phyloP scores from a whole-genome alignment of 2,329 filamentous ascomycete species.

The Neonectria hederae region DNA sequence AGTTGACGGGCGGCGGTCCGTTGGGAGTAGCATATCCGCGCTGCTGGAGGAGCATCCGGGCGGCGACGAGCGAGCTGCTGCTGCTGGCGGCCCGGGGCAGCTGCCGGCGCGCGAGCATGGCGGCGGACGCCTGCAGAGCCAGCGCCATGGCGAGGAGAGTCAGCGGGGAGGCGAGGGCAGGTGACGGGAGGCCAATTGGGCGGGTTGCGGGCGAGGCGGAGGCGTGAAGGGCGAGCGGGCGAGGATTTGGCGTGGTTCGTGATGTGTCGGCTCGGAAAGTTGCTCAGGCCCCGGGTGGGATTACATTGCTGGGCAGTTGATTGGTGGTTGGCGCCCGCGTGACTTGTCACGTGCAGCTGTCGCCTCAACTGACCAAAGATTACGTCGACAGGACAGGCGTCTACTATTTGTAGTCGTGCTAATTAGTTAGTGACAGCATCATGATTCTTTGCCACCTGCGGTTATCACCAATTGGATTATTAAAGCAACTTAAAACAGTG shows the following conservation, averaged over 20 bases:
- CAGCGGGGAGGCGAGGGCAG: constrained; percentile 33
- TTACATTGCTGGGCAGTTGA: constrained; percentile 53
- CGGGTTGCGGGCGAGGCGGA: constrained; percentile 27
- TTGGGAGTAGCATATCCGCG: constrained; percentile 72
- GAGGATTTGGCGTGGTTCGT: constrained; percentile 40
- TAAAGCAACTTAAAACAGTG: neutral
- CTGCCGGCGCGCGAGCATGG: constrained; percentile 50
- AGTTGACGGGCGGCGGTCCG: constrained; percentile 81
- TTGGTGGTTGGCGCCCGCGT: constrained; percentile 45
- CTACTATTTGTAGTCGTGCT: neutral
- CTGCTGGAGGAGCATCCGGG: constrained; percentile 41
- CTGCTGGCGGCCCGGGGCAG: constrained; percentile 40
- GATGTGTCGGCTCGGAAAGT: constrained; percentile 43
- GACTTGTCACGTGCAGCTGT: constrained; percentile 43
- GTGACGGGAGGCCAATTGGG: constrained; percentile 44
- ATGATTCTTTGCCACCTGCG: neutral
- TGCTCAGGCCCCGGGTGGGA: constrained; percentile 51
- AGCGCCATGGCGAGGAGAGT: constrained; percentile 45
- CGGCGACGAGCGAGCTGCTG: constrained; percentile 32
- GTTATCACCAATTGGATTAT: neutral
- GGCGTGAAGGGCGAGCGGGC: constrained; percentile 37
- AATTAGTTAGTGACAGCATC: neutral
- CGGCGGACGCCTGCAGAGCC: constrained; percentile 45
- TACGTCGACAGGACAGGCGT: neutral
- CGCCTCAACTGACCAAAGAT: constrained; percentile 1